These are phyloP conservation scores for Paramarasmius palmivorus DNA, from an alignment of 1,284 basidiomycete genomes.

Conservation along the genomic window DNA sequence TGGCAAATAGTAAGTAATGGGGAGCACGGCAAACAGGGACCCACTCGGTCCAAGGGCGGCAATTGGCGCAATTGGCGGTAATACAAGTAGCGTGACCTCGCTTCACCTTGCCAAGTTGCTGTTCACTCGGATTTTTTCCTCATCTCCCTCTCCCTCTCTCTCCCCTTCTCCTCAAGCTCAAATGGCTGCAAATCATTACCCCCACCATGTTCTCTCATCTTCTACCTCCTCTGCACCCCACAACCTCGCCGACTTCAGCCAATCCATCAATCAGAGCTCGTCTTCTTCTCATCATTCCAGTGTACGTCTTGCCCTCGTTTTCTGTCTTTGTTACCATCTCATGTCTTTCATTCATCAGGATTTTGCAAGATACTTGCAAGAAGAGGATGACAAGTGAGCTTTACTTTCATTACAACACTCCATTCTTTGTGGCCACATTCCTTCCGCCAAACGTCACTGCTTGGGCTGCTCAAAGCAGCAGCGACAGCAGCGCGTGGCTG, in stretches of 20 bases:
- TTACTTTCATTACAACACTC: too few species aligned
- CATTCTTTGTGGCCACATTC: too few species aligned
- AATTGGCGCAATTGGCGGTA: too few species aligned
- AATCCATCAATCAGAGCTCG: background rate
- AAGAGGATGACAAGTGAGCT: constrained; percentile 10
- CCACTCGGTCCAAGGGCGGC: too few species aligned
- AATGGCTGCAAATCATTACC: background rate
- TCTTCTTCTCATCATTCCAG: background rate
- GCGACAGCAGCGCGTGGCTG: too few species aligned
- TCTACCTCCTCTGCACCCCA: background rate
- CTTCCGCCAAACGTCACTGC: too few species aligned
- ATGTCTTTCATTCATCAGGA: background rate
- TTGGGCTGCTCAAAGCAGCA: too few species aligned
- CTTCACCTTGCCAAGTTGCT: background rate
- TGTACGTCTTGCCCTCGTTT: background rate
- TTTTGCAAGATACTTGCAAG: constrained; percentile 11
- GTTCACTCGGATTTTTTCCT: background rate
- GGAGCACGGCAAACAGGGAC: too few species aligned
- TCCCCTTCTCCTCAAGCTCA: background rate
- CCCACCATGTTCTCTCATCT: background rate
- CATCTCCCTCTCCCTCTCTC: background rate
- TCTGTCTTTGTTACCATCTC: background rate
- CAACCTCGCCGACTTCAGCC: background rate
- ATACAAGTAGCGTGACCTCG: too few species aligned
- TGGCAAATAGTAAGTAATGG: too few species aligned